Base-by-base conservation (phyloP, 257 asterid species). In the Rubia yunnanensis region DNA sequence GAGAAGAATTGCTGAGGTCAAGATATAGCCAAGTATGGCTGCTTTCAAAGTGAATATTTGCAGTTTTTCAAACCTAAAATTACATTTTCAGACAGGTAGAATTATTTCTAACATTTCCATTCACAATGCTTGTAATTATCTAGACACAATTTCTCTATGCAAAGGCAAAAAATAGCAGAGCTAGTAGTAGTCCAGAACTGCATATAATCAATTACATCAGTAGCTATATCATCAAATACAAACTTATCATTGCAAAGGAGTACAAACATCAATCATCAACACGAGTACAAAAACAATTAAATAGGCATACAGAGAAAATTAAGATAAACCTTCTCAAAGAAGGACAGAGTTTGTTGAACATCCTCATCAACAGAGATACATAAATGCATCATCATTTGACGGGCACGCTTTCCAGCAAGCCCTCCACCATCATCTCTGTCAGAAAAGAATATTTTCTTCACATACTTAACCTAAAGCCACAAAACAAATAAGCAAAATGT, bases 291-390 rank as follows among this genome's bases (percentile, higher is more conserved):
- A 14, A 44, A 3, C 50, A 15, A 44, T 44, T 44, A 44, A 3
- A 44, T 13, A 14, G 50, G 8, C 1, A 54, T 11, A 27, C 20
- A 70, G 58, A 50, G 5, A 39, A 59, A 58, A 18, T 34, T 22
- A 7, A 60, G 64, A 70, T 66, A 36, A 72, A 89, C 99, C 97
- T 89, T 92, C 72, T 92, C 92, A 72, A 92, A 86, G 76, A 85
- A 89, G 20, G 99, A 91, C 64, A 92, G 80, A 7, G 99, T 92
- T 75, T 84, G 96, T 77, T 92, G 99, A 80, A 92, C 67, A 38
- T 92, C 99, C 59, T 89, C 99, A 55, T 87, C 99, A 4, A 85
- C 82, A 32, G 88, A 76, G 74, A 87, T 78, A 35, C 96, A 89
- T 41, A 92, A 77, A 70, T 80, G 81, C 35, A 78, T 78, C 97